These are phyloP conservation scores for Penicillium fuscoglaucum DNA, from an alignment of 2,329 filamentous ascomycete species.

Conservation along the genomic window DNA sequence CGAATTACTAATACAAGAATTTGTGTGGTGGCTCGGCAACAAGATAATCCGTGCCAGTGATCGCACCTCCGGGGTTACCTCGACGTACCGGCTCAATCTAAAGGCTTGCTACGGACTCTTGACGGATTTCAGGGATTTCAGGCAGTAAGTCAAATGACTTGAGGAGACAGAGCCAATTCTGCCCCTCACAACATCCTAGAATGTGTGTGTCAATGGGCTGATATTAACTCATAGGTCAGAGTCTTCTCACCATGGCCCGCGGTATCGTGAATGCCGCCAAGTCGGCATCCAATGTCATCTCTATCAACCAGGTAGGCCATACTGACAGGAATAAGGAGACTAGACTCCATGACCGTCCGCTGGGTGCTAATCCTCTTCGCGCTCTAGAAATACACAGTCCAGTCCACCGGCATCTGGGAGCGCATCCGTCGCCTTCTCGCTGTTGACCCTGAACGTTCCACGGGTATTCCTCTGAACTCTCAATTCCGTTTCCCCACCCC, in stretches of 20 bases:
- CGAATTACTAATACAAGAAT: conserved; percentile 15
- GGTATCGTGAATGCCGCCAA: conserved; percentile 42
- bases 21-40: conserved; percentile 10
- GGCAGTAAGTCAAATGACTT: conserved; percentile 12
- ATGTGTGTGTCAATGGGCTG: conserved; percentile 3
- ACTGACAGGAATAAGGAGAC: neutral
- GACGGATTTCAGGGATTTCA: conserved; percentile 15
- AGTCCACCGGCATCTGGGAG: conserved; percentile 88
- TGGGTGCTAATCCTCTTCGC: neutral
- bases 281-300: conserved; percentile 39
- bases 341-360: neutral
- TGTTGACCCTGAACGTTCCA: conserved; percentile 84
- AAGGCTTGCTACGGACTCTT: conserved; percentile 13
- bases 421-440: conserved; percentile 73
- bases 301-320: conserved; percentile 38
- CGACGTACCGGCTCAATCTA: conserved; percentile 16
- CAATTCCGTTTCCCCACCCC: conserved; percentile 87
- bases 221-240: conserved; percentile 24
- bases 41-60: conserved; percentile 14
- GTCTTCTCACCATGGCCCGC: conserved; percentile 37
- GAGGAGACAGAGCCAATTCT: neutral
- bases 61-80: conserved; percentile 20
- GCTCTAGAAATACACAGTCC: conserved; percentile 87
- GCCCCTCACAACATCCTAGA: too few relatives aligned
- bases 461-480: conserved; percentile 88